These are phyloP conservation scores for Kwoniella botswanensis DNA, from an alignment of 768 basidiomycete species.

Conservation along the genomic window DNA sequence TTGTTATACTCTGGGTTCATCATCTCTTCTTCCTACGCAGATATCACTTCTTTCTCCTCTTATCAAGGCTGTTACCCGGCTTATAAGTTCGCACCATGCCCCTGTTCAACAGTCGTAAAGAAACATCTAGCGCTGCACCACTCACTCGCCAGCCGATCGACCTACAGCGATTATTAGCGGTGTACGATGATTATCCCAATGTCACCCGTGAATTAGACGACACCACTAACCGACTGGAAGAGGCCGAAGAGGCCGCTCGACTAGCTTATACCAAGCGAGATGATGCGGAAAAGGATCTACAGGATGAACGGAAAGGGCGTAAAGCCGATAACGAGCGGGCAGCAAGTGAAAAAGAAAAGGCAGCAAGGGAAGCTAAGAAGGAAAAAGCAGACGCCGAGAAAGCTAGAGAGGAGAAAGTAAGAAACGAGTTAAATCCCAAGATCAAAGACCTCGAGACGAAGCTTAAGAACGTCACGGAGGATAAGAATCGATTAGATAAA, in stretches of 20 bases:
- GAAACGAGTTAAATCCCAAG: conserved; percentile 34
- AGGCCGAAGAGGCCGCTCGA: conserved; percentile 29
- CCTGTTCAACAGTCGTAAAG: neutral
- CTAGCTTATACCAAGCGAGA: conserved; percentile 30
- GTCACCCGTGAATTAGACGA: conserved; percentile 13
- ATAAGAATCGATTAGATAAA: conserved; percentile 22
- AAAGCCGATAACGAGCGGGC: conserved; percentile 16
- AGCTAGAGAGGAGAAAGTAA: conserved; percentile 24
- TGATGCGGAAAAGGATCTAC: conserved; percentile 23
- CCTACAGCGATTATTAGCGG: conserved; percentile 23
- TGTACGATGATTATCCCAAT: conserved; percentile 39
- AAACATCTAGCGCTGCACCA: neutral
- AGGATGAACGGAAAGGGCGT: conserved; percentile 15
- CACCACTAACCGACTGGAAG: conserved; percentile 5
- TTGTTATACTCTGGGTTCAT: neutral
- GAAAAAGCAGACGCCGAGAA: conserved; percentile 24
- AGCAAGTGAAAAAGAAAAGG: conserved; percentile 20
- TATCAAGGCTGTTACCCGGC: neutral
- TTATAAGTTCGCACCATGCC: neutral
- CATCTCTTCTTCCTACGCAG: no score
- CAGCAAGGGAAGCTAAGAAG: conserved; percentile 15
- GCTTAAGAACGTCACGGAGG: conserved; percentile 19
- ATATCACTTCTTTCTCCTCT: no score
- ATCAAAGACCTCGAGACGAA: conserved; percentile 27
- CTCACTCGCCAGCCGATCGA: conserved; percentile 18